Evolutionary conservation across 1,284 basidiomycete species (phyloP).

Genomic region (Tilletia horrida): DNA sequence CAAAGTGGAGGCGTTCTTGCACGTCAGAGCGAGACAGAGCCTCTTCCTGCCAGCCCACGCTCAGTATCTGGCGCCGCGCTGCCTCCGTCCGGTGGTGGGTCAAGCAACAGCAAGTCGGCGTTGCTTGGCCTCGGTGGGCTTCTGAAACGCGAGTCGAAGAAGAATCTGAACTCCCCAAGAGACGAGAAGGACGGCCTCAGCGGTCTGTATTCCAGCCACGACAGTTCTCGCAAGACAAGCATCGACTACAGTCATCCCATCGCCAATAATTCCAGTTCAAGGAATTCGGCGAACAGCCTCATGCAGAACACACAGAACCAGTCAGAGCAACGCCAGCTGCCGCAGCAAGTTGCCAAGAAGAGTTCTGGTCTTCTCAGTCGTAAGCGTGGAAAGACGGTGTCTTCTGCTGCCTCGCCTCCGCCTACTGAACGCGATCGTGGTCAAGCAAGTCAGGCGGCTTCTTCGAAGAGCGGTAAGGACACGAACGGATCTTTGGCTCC

Average conservation of each 20-base stretch:
- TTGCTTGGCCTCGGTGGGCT: slow-evolving; percentile 14
- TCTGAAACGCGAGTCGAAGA: slow-evolving; percentile 14
- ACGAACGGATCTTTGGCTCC: slow-evolving; percentile 39
- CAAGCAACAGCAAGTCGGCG: slow-evolving; percentile 2
- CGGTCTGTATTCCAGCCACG: not conserved
- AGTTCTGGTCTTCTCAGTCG: slow-evolving; percentile 69
- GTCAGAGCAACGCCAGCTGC: not conserved
- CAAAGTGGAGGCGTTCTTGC: slow-evolving; percentile 4
- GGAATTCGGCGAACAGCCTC: not conserved
- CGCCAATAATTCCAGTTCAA: not conserved
- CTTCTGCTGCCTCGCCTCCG: slow-evolving; percentile 70
- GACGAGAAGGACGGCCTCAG: slow-evolving; percentile 1
- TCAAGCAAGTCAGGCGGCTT: slow-evolving; percentile 80
- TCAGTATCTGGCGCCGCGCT: not conserved
- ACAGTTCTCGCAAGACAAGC: slow-evolving; percentile 12
- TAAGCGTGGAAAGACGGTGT: slow-evolving; percentile 87
- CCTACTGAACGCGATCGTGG: slow-evolving; percentile 63
- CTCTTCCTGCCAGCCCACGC: slow-evolving; percentile 13
- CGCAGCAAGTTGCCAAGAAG: not conserved
- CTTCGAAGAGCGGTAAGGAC: slow-evolving; percentile 74
- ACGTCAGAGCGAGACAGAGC: slow-evolving; percentile 15
- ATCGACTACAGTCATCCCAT: not conserved
- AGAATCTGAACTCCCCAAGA: not conserved
- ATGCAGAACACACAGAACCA: not conserved
- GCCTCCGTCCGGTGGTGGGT: not conserved